Percentiles rank a stretch among this genome's conserved stretches.
These are phyloP conservation scores for Simplicillium aogashimaense DNA, from an alignment of 2,329 filamentous ascomycete species.

Conservation along the genomic window DNA sequence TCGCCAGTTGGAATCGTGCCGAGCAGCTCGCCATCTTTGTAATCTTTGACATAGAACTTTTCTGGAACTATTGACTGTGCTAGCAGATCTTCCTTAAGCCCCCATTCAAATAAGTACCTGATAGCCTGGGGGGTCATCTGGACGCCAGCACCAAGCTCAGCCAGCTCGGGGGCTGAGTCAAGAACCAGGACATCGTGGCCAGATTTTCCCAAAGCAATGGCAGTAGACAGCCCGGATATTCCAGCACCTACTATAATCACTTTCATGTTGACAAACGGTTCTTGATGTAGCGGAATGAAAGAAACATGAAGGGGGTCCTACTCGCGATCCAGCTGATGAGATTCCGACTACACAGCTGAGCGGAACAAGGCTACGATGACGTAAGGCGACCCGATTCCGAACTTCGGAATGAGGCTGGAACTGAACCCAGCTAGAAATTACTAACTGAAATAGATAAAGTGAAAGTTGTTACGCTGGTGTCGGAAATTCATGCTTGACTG, in stretches of 20 bases:
- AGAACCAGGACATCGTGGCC: slow-evolving; percentile 37
- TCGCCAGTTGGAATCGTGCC: slow-evolving; percentile 8
- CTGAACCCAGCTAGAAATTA: too few relatives aligned
- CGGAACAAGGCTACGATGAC: too few relatives aligned
- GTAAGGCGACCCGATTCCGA: too few relatives aligned
- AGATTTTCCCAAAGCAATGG: slow-evolving; percentile 27
- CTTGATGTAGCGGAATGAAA: too few relatives aligned
- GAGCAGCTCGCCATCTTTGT: slow-evolving; percentile 14
- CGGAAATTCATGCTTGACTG: too few relatives aligned
- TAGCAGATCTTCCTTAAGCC: slow-evolving; percentile 11
- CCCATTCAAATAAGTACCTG: slow-evolving; percentile 19
- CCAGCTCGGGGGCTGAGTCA: slow-evolving; percentile 33
- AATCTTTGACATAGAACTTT: slow-evolving; percentile 14
- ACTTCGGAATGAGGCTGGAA: too few relatives aligned
- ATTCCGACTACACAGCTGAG: too few relatives aligned
- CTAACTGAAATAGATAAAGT: too few relatives aligned
- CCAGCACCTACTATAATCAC: slow-evolving; percentile 34
- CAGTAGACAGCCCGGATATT: slow-evolving; percentile 26
- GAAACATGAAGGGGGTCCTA: too few relatives aligned
- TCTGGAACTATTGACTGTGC: slow-evolving; percentile 11
- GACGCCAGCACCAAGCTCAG: slow-evolving; percentile 24
- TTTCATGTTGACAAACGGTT: slow-evolving; percentile 4
- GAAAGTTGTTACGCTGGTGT: too few relatives aligned
- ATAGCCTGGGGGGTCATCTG: slow-evolving; percentile 20
- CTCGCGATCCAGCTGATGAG: too few relatives aligned